Base-by-base conservation (phyloP, 345 rosid species). In the Psidium guajava region DNA sequence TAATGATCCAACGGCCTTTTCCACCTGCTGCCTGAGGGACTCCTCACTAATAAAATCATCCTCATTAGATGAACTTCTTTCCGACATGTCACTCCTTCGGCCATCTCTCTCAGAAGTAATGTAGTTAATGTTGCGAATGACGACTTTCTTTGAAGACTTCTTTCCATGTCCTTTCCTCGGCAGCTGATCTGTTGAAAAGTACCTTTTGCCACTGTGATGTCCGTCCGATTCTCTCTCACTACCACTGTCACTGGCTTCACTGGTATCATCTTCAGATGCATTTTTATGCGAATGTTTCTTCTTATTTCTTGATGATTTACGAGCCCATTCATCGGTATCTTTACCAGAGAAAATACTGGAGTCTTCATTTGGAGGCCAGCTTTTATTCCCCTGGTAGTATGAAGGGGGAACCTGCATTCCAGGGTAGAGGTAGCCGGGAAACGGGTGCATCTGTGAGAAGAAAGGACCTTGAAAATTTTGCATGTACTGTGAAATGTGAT, bases 121-220 rank as follows among this genome's bases (percentile, higher is more conserved):
- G 90, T 97, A 97, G 88, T 97, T 97, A 83, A 97, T 97, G 87
- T 97, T 97, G 86, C 97, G 97, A 81, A 97, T 97, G 44, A 97
- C 98, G 24, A 97, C 98, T 91, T 91, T 96, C 85, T 96, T 92
- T 7, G 98, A 97, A 44, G 94, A 90, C 85, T 92, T 94, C 85
- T 95, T 95, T 81, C 94, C 98, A 73, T 90, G 93, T 83, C 87
- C 93, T 84, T 89, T 95, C 90, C 85, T 91, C n/a, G 53, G 88
- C 54, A 7, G 86, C 83, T 88, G 88, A 88, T 86, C 87, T 80
- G 54, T 85, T 11, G 64, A 89, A 83, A 89, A 73, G 82, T 64
- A 61, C 64, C 47, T 87, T 53, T 87, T 86, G 15, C 86, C 89
- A 83, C 88, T 88, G 84, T 58, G 87, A 77, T 83, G 54, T 61